phyloP scores from a whole-genome alignment of 2,329 filamentous ascomycete genomes.

The Colletotrichum spaethianum region DNA sequence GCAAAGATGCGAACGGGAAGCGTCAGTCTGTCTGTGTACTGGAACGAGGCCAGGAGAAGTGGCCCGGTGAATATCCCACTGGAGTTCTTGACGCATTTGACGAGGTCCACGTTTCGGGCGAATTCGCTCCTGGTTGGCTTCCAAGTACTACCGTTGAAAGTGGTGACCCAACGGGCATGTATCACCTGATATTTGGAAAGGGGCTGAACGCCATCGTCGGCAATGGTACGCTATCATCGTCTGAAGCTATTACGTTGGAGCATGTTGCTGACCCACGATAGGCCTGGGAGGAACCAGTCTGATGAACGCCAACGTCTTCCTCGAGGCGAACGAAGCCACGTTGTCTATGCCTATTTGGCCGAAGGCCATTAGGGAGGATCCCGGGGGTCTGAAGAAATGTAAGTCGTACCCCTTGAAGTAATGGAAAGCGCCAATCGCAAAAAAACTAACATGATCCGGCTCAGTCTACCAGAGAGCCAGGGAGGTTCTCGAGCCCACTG shows the following conservation, averaged over 20 bases:
- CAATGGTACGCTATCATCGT: slow-evolving; percentile 60
- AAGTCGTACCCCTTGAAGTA: slow-evolving; percentile 45
- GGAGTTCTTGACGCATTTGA: slow-evolving; percentile 60
- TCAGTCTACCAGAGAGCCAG: slow-evolving; percentile 71
- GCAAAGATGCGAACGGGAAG: slow-evolving; percentile 51
- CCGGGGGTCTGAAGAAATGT: slow-evolving; percentile 63
- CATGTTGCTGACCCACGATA: slow-evolving; percentile 44
- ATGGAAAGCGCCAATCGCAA: not conserved
- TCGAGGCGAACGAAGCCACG: slow-evolving; percentile 70
- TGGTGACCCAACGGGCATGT: slow-evolving; percentile 73
- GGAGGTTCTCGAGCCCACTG: slow-evolving; percentile 69
- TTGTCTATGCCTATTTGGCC: slow-evolving; percentile 72
- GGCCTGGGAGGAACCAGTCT: slow-evolving; percentile 76
- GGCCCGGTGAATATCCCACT: slow-evolving; percentile 76
- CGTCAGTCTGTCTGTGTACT: slow-evolving; percentile 73
- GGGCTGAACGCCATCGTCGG: slow-evolving; percentile 75
- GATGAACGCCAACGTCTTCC: slow-evolving; percentile 77
- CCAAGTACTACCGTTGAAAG: slow-evolving; percentile 59
- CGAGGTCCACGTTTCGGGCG: slow-evolving; percentile 71
- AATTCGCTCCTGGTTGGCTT: slow-evolving; percentile 60
- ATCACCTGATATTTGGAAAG: slow-evolving; percentile 73
- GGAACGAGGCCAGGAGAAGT: slow-evolving; percentile 75
- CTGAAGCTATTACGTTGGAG: not conserved
- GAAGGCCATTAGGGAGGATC: slow-evolving; percentile 64
- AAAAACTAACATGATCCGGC: not conserved